Evolutionary conservation across 2,329 filamentous ascomycete species (phyloP).

Genomic region (Sodiomyces alkalinus): DNA sequence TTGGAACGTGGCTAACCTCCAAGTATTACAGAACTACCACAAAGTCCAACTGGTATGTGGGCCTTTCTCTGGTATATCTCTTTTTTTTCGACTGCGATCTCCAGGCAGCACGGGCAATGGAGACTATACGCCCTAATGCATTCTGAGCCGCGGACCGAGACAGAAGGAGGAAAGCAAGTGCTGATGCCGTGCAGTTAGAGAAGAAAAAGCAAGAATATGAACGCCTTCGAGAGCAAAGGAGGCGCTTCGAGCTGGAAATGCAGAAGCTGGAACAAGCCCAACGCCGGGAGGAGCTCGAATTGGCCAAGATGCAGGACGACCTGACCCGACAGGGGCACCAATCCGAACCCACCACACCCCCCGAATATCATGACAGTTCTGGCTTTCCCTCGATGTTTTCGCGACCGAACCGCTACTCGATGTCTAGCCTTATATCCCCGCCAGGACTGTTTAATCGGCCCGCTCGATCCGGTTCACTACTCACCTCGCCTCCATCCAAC

Average conservation of each 20-base stretch:
- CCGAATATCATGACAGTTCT: slow-evolving; percentile 68
- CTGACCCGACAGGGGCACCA: slow-evolving; percentile 59
- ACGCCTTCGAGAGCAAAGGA: slow-evolving; percentile 73
- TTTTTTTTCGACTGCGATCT: no score
- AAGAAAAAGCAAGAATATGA: slow-evolving; percentile 92
- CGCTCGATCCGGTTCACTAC: slow-evolving; percentile 61
- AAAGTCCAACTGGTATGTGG: slow-evolving; percentile 63
- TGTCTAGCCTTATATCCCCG: slow-evolving; percentile 72
- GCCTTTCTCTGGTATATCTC: no score
- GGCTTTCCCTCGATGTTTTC: slow-evolving; percentile 70
- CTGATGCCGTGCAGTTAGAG: slow-evolving; percentile 58
- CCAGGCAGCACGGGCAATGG: no score
- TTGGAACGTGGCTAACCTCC: no score
- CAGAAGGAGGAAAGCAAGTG: no score
- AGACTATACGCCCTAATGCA: no score
- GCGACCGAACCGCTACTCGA: slow-evolving; percentile 76
- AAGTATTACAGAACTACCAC: slow-evolving; percentile 52
- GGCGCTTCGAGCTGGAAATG: slow-evolving; percentile 85
- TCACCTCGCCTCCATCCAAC: slow-evolving; percentile 61
- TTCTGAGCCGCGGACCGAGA: no score
- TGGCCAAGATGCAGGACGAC: slow-evolving; percentile 73
- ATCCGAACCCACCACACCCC: slow-evolving; percentile 90
- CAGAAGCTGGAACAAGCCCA: slow-evolving; percentile 77
- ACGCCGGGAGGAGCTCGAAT: slow-evolving; percentile 67
- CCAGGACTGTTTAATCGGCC: slow-evolving; percentile 61